Base-by-base conservation (phyloP, 2,329 filamentous ascomycete species). In the Helotiales sp. region DNA sequence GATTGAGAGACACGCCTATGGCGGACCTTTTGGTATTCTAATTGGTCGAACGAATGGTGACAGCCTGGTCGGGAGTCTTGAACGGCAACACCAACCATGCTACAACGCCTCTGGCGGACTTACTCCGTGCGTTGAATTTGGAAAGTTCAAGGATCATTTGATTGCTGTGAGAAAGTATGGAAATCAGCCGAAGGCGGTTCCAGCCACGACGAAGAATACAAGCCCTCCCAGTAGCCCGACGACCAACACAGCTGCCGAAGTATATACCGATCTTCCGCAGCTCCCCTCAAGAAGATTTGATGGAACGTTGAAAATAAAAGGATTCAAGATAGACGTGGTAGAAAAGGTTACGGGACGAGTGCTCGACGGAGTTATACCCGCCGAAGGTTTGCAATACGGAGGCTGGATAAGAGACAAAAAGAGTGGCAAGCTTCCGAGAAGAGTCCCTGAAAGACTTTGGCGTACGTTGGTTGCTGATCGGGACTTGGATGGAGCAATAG, bases 391-490 rank as follows among this genome's bases (percentile, higher is more conserved):
- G 1, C 10, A 55, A 12, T 51, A 59, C 42, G 59, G 55, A 2
- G 62, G 62, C 1, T 42, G 54, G 57, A 31, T 40, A 5, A n/a
- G 49, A 22, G 17, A 22, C 2, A 30, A 52, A 46, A 7, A n/a
- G 34, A 13, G 13, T 7, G 34, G 9, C 9, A 17, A 38, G 19
- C 7, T 27, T 4, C 4, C 24, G 9, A 44, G 51, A 7, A 40
- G 55, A 9, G 47, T 52, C 15, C 55, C 55, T 1, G 61, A 62
- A 9, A 13, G 36, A 13, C 25, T 63, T 5, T 65, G 63, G 63
- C 57, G 63, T 5, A 65, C 61, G 2, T 13, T 65, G 1, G 61
- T 65, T 22, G 63, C 59, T 15, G 56, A 63, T 30, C 53, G 63
- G n/a, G 63, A 58, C 1, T 56, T 56, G 24, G 40, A 61, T 25